Conservation (phyloP, 2,329 filamentous ascomycete genomes). For the Sporothrix humicola region DNA sequence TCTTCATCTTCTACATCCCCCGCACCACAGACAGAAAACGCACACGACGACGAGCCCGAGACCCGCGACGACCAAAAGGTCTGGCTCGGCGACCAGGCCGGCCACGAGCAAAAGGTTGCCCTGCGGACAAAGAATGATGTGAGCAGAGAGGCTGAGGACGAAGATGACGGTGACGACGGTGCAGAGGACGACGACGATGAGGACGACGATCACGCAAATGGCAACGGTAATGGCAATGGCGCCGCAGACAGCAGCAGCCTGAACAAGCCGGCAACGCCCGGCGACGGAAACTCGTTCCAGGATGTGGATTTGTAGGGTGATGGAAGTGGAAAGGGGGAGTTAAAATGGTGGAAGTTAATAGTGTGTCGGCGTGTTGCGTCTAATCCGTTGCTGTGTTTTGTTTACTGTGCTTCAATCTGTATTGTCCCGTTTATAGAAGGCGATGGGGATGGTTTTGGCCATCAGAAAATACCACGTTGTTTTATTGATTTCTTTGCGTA, state of each 20-base stretch:
- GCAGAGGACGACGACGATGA: constrained; percentile 39
- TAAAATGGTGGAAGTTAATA: no score
- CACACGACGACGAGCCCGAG: constrained; percentile 28
- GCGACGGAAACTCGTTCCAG: constrained; percentile 66
- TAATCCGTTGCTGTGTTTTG: background rate
- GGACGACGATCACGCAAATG: constrained; percentile 35
- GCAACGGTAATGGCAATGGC: constrained; percentile 5
- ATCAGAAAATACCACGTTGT: constrained; percentile 11
- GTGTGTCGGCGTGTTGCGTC: background rate
- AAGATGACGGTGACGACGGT: constrained; percentile 9
- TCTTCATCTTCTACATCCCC: no score
- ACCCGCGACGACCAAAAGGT: constrained; percentile 60
- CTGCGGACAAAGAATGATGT: constrained; percentile 49
- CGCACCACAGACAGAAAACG: no score
- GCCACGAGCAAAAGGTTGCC: constrained; percentile 58
- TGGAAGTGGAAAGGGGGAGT: no score
- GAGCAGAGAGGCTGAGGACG: constrained; percentile 38
- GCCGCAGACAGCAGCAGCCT: constrained; percentile 27
- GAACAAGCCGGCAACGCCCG: constrained; percentile 50
- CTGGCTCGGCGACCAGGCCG: constrained; percentile 57
- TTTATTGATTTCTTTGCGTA: background rate
- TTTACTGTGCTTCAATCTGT: background rate
- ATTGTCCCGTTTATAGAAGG: constrained; percentile 20
- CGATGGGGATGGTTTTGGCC: background rate
- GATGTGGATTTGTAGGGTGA: constrained; percentile 61